These are phyloP conservation scores for Dipodascus geniculatus DNA, from an alignment of 805 yeast species.

Conservation along the genomic window DNA sequence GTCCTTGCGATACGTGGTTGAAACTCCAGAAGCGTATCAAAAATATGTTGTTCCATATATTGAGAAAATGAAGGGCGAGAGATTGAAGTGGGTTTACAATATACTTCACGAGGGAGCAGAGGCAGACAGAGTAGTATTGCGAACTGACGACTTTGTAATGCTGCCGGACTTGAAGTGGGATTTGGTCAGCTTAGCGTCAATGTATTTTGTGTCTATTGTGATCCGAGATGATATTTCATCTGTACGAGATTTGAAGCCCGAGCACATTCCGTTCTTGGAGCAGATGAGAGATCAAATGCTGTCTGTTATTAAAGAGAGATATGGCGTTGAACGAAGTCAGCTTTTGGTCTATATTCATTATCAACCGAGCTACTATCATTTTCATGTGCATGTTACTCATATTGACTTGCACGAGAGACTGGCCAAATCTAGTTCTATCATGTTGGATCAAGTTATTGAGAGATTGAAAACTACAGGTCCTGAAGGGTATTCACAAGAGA, in stretches of 20 bases:
- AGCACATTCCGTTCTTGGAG: constrained; percentile 49
- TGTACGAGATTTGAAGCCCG: constrained; percentile 56
- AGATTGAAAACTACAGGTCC: constrained; percentile 42
- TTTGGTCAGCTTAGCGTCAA: constrained; percentile 48
- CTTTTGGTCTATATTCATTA: constrained; percentile 68
- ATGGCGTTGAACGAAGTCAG: constrained; percentile 40
- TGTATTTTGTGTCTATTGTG: constrained; percentile 72
- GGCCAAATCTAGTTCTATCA: constrained; percentile 74
- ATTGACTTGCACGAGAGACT: constrained; percentile 45
- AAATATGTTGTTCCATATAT: constrained; percentile 63
- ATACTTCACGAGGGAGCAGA: constrained; percentile 76
- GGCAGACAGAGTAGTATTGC: constrained; percentile 63
- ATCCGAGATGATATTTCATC: constrained; percentile 57
- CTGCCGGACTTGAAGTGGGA: constrained; percentile 97
- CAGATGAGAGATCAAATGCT: constrained; percentile 35
- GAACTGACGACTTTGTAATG: constrained; percentile 59
- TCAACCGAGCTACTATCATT: constrained; percentile 93
- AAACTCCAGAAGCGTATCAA: constrained; percentile 69
- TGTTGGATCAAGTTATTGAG: constrained; percentile 74
- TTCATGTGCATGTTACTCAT: constrained; percentile 85
- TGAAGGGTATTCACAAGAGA: constrained; percentile 46
- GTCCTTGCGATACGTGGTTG: constrained; percentile 48
- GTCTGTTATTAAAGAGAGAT: constrained; percentile 36
- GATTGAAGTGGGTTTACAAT: constrained; percentile 83
- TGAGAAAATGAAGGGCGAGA: constrained; percentile 58